Base-by-base conservation (phyloP, 768 basidiomycete genomes). In the Cubamyces lactineus region DNA sequence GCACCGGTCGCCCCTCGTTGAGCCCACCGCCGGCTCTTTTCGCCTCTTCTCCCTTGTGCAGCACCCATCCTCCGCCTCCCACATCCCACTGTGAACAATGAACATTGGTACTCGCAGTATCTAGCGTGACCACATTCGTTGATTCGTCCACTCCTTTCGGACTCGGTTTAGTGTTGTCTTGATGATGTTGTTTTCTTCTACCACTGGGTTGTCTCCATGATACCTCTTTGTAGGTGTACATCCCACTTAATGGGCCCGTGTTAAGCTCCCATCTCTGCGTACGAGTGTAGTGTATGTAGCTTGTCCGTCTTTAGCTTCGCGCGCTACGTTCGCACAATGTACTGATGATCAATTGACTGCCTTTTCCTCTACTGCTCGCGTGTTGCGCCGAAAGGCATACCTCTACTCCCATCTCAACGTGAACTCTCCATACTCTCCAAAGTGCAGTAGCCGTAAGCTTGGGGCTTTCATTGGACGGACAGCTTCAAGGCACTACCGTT, bases 251-350 rank as follows among this genome's bases (percentile, higher is more conserved):
- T 49, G 17, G 38, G 17, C 21, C 53, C 48, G 17, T n/a, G n/a
- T 2, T 26, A 23, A 17, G 7, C 23, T 50, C 30, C 12, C 28
- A 24, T 19, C 17, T 49, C 45, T 34, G 59, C 54, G 59, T 47
- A 40, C 23, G 38, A 13, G 8, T 38, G 52, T 53, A 47, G 38
- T 54, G 38, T 60, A 54, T 61, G 47, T 49, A 61, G 59, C 59
- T 54, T 54, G 45, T 48, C 41, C 39, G 11, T 24, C 11, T 19
- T 40, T 23, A 28, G 43, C 21, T 51, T 28, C 40, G 57, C 57
- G 57, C 49, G 57, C 57, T 59, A 59, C 57, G 49, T 52, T 34
- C 59, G 52, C 53, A 61, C 46, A 47, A 54, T 53, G 59, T 61
- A 61, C 59, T 40, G 38, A 12, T 53, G 51, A 26, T 53, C 51